Conservation (phyloP, 2,329 filamentous ascomycete species). For the Penicillium sp. region DNA sequence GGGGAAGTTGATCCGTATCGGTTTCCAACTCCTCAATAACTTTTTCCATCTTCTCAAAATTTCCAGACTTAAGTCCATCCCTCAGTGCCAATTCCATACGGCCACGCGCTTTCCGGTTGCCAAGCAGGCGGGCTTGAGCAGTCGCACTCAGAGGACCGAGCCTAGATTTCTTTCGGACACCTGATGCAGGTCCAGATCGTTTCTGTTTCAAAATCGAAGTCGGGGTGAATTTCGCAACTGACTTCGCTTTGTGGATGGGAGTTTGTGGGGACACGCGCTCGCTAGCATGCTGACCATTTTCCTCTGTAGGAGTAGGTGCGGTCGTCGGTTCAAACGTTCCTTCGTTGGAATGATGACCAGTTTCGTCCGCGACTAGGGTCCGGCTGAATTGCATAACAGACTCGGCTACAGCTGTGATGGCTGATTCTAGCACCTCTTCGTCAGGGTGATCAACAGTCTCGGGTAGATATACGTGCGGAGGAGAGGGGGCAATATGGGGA, state of each 20-base stretch:
- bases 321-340: not conserved
- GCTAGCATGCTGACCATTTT: too few relatives aligned
- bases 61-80: not conserved
- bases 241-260: not conserved
- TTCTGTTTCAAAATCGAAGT: not conserved
- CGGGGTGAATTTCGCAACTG: not conserved
- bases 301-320: not conserved
- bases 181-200: not conserved
- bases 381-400: not conserved
- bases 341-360: not conserved
- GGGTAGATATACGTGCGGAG: not conserved
- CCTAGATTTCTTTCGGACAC: slow-evolving; percentile 6
- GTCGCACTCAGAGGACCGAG: slow-evolving; percentile 6
- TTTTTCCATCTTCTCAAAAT: not conserved
- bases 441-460: not conserved
- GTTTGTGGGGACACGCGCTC: too few relatives aligned
- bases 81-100: not conserved
- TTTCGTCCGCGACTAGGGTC: not conserved
- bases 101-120: not conserved
- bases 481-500: slow-evolving; percentile 6
- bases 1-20: not conserved
- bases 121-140: slow-evolving; percentile 12
- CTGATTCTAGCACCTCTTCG: not conserved
- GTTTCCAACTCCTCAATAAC: not conserved
- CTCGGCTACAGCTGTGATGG: not conserved